Percentiles rank a stretch among this genome's conserved stretches.
Evolutionary conservation across 306 rosid genomes (phyloP).

Genomic region (Vigna reflexopilosa): DNA sequence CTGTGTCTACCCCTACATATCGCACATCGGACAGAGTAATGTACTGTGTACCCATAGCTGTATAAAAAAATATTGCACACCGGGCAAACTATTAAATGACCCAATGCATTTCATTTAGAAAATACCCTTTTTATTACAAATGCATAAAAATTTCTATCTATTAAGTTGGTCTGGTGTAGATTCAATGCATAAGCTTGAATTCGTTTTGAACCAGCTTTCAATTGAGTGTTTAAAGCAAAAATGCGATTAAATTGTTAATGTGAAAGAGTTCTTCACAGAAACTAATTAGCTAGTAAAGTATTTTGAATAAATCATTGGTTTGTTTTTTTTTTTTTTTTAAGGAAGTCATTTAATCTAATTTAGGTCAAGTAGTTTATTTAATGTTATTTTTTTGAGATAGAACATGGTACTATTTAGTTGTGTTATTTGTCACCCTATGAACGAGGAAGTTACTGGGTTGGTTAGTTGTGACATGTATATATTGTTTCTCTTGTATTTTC

Average conservation of each 20-base stretch:
- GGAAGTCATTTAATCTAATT: not conserved
- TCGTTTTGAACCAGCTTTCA: not conserved
- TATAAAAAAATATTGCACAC: not conserved
- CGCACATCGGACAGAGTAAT: too few species aligned
- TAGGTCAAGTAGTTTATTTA: not conserved
- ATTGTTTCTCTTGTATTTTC: not conserved
- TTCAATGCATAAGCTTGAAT: not conserved
- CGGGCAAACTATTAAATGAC: not conserved
- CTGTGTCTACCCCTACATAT: too few species aligned
- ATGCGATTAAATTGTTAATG: not conserved
- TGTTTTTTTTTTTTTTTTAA: too few species aligned
- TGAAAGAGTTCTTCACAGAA: not conserved
- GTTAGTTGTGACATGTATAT: not conserved
- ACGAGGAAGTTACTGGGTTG: not conserved
- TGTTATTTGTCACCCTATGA: not conserved
- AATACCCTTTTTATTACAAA: not conserved
- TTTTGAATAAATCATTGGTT: not conserved
- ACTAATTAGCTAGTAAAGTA: not conserved
- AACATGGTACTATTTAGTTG: not conserved
- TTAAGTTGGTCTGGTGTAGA: not conserved
- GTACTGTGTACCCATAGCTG: not conserved
- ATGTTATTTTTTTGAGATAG: not conserved
- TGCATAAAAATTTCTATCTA: not conserved
- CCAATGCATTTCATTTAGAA: constrained; percentile 6
- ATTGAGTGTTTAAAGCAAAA: not conserved